These are phyloP conservation scores for Sporothrix luriei DNA, from an alignment of 2,329 filamentous ascomycete genomes.

Conservation along the genomic window DNA sequence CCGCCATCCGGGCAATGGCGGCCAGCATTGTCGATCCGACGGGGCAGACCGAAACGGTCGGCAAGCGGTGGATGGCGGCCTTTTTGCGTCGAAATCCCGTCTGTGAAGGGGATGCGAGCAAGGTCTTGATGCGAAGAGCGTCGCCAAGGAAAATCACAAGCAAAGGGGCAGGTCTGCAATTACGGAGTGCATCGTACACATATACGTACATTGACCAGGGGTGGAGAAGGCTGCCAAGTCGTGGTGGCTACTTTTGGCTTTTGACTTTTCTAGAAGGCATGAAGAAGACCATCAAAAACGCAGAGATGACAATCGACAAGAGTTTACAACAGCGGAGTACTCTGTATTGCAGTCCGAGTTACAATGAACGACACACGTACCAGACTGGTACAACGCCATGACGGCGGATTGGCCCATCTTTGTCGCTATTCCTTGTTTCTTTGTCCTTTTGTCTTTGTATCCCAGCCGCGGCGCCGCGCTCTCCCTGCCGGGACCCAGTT, in stretches of 20 bases:
- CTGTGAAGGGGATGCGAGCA: not conserved
- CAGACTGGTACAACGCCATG: too few relatives aligned
- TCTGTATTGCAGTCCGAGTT: not conserved
- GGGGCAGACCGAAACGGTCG: not conserved
- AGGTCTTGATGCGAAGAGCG: not conserved
- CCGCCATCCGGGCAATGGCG: not conserved
- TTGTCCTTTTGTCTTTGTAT: not conserved
- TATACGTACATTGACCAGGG: too few relatives aligned
- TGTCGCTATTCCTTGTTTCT: not conserved
- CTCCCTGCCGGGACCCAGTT: not conserved
- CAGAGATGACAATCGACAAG: not conserved
- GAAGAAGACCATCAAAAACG: not conserved
- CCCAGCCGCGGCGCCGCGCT: not conserved
- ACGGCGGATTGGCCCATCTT: not conserved
- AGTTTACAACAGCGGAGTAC: not conserved
- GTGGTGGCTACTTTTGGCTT: not conserved
- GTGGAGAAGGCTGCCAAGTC: not conserved
- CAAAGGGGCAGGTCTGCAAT: too few relatives aligned
- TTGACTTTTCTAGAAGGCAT: not conserved
- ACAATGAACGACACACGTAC: too few relatives aligned
- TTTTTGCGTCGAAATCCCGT: not conserved
- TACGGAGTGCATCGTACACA: too few relatives aligned
- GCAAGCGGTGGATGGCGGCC: not conserved
- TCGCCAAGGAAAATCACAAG: conserved; percentile 6
- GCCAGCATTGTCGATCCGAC: not conserved